These are phyloP conservation scores for Pichia sp. DNA, from an alignment of 1,139 yeast genomes.

Conservation along the genomic window DNA sequence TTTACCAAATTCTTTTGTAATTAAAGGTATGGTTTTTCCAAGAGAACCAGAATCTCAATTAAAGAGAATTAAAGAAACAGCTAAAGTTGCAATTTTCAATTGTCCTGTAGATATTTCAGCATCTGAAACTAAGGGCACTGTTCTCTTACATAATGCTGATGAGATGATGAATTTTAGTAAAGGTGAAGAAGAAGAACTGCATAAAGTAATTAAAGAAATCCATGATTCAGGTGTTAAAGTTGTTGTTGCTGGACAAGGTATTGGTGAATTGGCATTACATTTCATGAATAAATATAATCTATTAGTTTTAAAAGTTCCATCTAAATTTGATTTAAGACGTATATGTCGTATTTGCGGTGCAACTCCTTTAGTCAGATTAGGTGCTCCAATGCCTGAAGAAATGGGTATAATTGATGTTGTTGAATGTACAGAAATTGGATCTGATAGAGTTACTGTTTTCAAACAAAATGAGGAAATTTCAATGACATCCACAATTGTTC, in stretches of 20 bases:
- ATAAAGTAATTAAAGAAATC: slow-evolving; percentile 77
- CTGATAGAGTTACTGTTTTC: slow-evolving; percentile 93
- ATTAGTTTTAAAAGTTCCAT: slow-evolving; percentile 81
- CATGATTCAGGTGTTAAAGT: slow-evolving; percentile 81
- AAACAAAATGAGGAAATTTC: slow-evolving; percentile 64
- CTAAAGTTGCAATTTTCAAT: slow-evolving; percentile 89
- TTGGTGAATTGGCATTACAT: slow-evolving; percentile 91
- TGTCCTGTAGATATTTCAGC: slow-evolving; percentile 92
- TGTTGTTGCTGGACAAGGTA: slow-evolving; percentile 85
- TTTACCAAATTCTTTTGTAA: slow-evolving; percentile 64
- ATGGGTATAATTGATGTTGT: slow-evolving; percentile 83
- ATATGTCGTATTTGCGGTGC: slow-evolving; percentile 97
- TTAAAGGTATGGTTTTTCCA: slow-evolving; percentile 98
- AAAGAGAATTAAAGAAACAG: slow-evolving; percentile 51
- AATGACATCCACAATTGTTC: slow-evolving; percentile 83
- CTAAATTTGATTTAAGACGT: slow-evolving; percentile 91
- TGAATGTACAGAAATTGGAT: slow-evolving; percentile 92
- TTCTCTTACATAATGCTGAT: slow-evolving; percentile 86
- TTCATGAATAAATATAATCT: slow-evolving; percentile 83
- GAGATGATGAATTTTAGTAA: slow-evolving; percentile 95
- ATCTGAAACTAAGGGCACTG: slow-evolving; percentile 97
- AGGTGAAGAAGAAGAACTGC: slow-evolving; percentile 94
- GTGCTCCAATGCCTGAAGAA: slow-evolving; percentile 95
- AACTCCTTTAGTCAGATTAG: slow-evolving; percentile 89
- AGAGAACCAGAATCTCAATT: slow-evolving; percentile 91